Evolutionary conservation across 495 filamentous ascomycete species (phyloP).

Genomic region (Podospora bellae-mahoneyi): DNA sequence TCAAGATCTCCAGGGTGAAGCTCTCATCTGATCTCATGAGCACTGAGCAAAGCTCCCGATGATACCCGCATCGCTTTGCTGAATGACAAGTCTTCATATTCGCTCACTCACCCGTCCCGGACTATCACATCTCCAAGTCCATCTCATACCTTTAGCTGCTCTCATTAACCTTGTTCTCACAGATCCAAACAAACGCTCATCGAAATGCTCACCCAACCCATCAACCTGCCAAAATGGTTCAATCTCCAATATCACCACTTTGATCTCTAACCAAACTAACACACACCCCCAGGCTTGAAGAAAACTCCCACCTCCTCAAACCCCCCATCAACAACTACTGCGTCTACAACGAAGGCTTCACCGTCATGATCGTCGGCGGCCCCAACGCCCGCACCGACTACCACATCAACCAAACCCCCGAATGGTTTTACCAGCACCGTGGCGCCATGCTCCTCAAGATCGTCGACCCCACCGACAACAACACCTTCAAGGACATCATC

Average conservation of each 20-base stretch:
- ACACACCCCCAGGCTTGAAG: constrained; percentile 66
- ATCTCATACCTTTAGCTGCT: not conserved
- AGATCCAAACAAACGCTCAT: not conserved
- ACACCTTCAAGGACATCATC: constrained; percentile 70
- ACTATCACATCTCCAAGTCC: not conserved
- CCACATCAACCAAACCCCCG: constrained; percentile 94
- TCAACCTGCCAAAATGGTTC: constrained; percentile 90
- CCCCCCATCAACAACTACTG: constrained; percentile 97
- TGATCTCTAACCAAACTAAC: constrained; percentile 18
- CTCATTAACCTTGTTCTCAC: not conserved
- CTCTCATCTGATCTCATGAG: not conserved
- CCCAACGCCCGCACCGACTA: constrained; percentile 97
- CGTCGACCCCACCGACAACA: constrained; percentile 52
- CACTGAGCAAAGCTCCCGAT: not conserved
- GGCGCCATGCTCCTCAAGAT: constrained; percentile 93
- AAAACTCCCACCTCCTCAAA: constrained; percentile 88
- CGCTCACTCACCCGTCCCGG: not conserved
- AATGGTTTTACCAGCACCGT: constrained; percentile 97
- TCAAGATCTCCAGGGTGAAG: not conserved
- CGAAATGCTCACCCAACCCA: constrained; percentile 50
- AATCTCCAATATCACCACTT: not conserved
- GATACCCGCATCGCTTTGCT: not conserved
- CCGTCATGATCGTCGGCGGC: constrained; percentile 92
- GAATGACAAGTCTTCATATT: not conserved
- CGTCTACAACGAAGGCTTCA: constrained; percentile 78